Evolutionary conservation across 257 asterid genomes (phyloP).

Genomic region (Solanum paucissectum): DNA sequence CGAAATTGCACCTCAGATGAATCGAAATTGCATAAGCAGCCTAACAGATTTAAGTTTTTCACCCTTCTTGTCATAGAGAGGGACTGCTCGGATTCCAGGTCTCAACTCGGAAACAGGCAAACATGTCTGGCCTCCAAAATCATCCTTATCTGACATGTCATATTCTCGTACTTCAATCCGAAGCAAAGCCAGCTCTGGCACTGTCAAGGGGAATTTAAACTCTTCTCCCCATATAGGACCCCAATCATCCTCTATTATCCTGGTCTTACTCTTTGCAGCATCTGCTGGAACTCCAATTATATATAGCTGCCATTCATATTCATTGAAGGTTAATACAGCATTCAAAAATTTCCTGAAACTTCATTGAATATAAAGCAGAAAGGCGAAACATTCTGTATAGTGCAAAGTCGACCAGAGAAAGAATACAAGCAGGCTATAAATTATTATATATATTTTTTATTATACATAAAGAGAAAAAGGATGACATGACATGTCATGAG

Average conservation of each 20-base stretch:
- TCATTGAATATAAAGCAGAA: not conserved
- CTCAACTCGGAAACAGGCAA: constrained; percentile 78
- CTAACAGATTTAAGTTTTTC: constrained; percentile 63
- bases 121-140: constrained; percentile 98
- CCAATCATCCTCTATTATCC: constrained; percentile 90
- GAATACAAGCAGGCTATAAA: not conserved
- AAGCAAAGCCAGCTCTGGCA: constrained; percentile 83
- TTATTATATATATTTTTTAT: not conserved
- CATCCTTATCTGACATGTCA: constrained; percentile 88
- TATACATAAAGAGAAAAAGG: not conserved
- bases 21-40: constrained; percentile 82
- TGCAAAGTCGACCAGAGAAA: not conserved
- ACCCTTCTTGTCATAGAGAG: constrained; percentile 79
- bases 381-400: not conserved
- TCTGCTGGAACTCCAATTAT: constrained; percentile 74
- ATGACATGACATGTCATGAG: not conserved
- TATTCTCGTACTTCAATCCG: constrained; percentile 78
- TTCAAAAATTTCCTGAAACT: not conserved
- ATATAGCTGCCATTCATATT: constrained; percentile 37
- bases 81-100: constrained; percentile 81
- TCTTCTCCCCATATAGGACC: constrained; percentile 88
- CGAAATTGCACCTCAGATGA: constrained; percentile 24
- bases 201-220: constrained; percentile 66
- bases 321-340: not conserved
- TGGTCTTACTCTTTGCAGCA: constrained; percentile 57